A percentile compares a stretch with the other conserved stretches of the same genome.
Conservation (phyloP, 495 filamentous ascomycete species). For the Hypoxylon cercidicola region DNA sequence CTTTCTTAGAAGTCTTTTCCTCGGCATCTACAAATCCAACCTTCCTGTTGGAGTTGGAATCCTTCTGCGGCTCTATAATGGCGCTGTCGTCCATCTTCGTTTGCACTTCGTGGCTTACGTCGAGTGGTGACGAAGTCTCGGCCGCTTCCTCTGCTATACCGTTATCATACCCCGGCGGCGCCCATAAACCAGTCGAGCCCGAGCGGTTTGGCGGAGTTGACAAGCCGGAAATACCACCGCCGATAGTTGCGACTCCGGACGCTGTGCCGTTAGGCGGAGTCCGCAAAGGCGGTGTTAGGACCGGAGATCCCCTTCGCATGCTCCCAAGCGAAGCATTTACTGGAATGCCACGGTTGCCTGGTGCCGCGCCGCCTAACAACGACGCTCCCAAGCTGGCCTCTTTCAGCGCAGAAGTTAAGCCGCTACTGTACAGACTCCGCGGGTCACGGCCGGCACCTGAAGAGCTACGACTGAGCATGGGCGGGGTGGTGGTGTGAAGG, state of each 20-base stretch:
- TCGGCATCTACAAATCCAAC: not conserved
- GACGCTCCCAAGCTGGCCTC: constrained; percentile 39
- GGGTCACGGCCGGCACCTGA: constrained; percentile 34
- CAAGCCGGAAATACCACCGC: constrained; percentile 49
- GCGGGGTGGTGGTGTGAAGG: constrained; percentile 65
- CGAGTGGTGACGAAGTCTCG: constrained; percentile 58
- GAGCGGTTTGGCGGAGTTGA: constrained; percentile 34
- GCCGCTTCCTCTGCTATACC: constrained; percentile 49
- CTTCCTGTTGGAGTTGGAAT: constrained; percentile 7
- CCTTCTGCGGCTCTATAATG: constrained; percentile 2
- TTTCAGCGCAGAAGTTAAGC: constrained; percentile 35
- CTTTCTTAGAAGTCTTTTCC: constrained; percentile 4
- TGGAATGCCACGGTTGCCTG: constrained; percentile 43
- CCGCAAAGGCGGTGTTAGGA: constrained; percentile 12
- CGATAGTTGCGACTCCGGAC: constrained; percentile 48
- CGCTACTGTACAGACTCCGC: constrained; percentile 17
- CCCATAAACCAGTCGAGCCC: constrained; percentile 52
- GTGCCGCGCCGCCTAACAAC: constrained; percentile 42
- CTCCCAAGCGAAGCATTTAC: constrained; percentile 47
- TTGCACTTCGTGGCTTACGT: constrained; percentile 51
- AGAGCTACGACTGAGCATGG: constrained; percentile 39
- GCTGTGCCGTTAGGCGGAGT: constrained; percentile 16
- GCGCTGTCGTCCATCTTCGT: constrained; percentile 13
- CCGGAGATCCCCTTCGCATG: constrained; percentile 42
- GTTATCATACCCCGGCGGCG: constrained; percentile 47